Evolutionary conservation across 148 eudicot genomes (phyloP), one percentile per base, ranked within the genome.

Genomic region (Nepenthes gracilis): DNA sequence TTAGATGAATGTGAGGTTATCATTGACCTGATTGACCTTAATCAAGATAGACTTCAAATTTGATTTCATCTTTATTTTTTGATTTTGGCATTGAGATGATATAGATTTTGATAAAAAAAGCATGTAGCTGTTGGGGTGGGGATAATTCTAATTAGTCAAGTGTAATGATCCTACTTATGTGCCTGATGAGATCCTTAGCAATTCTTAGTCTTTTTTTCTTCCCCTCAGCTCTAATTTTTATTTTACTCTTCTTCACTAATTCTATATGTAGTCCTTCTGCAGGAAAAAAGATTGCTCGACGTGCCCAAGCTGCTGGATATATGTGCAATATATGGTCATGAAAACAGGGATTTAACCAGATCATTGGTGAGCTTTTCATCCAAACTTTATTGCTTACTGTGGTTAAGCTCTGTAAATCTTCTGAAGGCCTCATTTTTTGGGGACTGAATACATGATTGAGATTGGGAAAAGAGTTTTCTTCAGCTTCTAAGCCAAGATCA

Each of bases 291-390:
- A 64, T 76, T 88, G 73, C 91, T 93, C 53, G 91, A 88, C 69
- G 74, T 93, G 77, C 95, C 96, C 14, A 93, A 86, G 68, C 61
- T 93, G 71, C 74, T 93, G 55, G 98, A 93, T 72, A 78, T 86
- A 70, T 93, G 96, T 74, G 98, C 98, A 40, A 72, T 93, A 36
- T 88, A 84, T 75, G 89, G 88, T 68, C 91, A 76, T 76, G 98
- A 88, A 70, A 93, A 93, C 78, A 89, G 77, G 73, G 88, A 84
- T 58, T 68, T 88, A 59, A 79, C 89, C 38, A 75, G 67, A 77
- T 71, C 70, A 43, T 57, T 93, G 94, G 98, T 93, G 73, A 82
- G 91, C 47, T 59, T 61, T 57, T 66, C 32, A 52, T 4, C 54
- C 9, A 9, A n/a, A 38, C 15, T 57, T 36, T 53, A 9, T 38